Evolutionary conservation across 345 rosid species (phyloP).

Genomic region (Moringa oleifera): DNA sequence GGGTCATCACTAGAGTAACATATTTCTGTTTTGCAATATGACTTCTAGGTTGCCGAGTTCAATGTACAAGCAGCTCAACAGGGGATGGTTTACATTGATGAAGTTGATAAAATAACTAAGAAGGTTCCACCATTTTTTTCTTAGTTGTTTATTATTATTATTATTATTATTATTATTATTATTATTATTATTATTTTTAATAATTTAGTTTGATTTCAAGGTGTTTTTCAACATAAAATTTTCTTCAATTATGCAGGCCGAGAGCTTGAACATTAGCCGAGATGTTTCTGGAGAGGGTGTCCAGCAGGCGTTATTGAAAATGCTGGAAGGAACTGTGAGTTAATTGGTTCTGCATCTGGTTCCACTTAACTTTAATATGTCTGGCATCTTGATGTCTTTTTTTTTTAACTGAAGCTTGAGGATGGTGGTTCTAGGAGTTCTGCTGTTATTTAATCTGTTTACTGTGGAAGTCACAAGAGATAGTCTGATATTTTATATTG

Average conservation of each 20-base stretch:
- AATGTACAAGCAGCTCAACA: slow-evolving; percentile 97
- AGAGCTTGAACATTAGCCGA: slow-evolving; percentile 86
- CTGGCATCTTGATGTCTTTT: no score
- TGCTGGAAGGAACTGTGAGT: slow-evolving; percentile 98
- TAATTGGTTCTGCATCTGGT: no score
- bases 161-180: no score
- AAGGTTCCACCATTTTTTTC: no score
- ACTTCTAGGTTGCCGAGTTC: slow-evolving; percentile 70
- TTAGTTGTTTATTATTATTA: no score
- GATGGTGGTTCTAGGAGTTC: no score
- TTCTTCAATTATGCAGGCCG: slow-evolving; percentile 56
- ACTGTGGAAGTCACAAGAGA: no score
- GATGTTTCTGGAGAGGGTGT: slow-evolving; percentile 99
- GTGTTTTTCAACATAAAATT: slow-evolving; percentile 1
- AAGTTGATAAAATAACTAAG: slow-evolving; percentile 95
- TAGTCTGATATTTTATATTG: no score
- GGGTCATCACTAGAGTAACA: not conserved
- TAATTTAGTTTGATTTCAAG: no score
- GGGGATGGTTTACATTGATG: slow-evolving; percentile 93
- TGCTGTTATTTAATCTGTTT: no score
- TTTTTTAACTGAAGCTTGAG: no score
- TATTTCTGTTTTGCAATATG: slow-evolving; percentile 14
- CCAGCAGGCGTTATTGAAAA: slow-evolving; percentile 89
- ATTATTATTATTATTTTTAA: not conserved
- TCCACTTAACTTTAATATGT: no score